Evolutionary conservation across 2,329 filamentous ascomycete species (phyloP), one percentile per base, ranked within the genome.

Genomic region (Emmonsiellopsis sp.): DNA sequence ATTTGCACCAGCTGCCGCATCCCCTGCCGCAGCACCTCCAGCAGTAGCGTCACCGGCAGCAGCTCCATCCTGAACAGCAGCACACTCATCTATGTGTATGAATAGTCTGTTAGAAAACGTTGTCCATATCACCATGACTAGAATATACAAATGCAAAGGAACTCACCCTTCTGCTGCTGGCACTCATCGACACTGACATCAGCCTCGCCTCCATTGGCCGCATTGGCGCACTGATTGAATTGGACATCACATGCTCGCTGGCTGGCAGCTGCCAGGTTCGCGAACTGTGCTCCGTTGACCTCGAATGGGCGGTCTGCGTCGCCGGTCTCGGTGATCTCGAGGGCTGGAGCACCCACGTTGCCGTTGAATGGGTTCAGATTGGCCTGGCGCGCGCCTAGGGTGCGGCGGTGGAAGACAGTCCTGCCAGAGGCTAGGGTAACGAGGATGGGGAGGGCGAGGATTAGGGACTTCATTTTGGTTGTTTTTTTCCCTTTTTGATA

Each of bases 381-480:
- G 6, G n/a, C 49, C 27, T 51, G 40, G 21, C 40, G 49, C 31
- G 49, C 27, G 11, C 14, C 10, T 11, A 52, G 37, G 32, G 44
- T 27, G n/a, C 50, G 34, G 14, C 37, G 34, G n/a, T 31, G 10
- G 42, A 11, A 37, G 43, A 52, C 31, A 13, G 21, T 40, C 31
- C 53, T 49, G 44, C 40, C 49, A 4, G 37, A 52, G 21, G 53
- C 42, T 10, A 54, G 13, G 13, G 42, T 33, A 11, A 33, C 42
- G 21, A 54, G 48, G n/a, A 54, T 34, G 21, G 46, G 21, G 2
- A 54, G 39, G 27, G 48, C n/a, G 31, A 46, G 33, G 37, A 48
- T 21, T 5, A 48, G 27, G 11, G 17, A 10, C 43, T 51, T 54
- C 53, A 51, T 46, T 46, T 32, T 32, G 31, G 6, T 10, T 32